Percentiles rank a stretch among this genome's conserved stretches.
Conservation (phyloP, 1,139 yeast species). For the Yamadazyma buinensis region DNA sequence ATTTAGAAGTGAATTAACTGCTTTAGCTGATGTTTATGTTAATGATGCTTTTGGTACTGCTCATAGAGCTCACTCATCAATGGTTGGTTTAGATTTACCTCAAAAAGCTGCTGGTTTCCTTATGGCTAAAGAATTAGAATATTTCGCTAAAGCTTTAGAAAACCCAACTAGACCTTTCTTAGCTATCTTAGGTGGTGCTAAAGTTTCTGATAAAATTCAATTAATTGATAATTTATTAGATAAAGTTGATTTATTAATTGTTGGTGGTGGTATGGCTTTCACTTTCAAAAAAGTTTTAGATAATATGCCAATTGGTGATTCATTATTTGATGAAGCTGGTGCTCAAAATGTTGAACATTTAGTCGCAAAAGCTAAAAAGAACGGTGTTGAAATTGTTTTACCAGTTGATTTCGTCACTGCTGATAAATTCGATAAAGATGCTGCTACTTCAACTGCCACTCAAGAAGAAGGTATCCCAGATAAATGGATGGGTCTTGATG, state of each 20-base stretch:
- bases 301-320: constrained; percentile 80
- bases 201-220: constrained; percentile 96
- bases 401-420: constrained; percentile 95
- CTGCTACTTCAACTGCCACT: constrained; percentile 74
- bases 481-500: constrained; percentile 91
- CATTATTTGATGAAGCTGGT: constrained; percentile 88
- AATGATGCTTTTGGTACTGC: constrained; percentile 99
- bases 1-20: constrained; percentile 83
- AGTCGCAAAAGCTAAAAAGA: constrained; percentile 91
- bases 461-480: constrained; percentile 89
- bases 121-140: constrained; percentile 92
- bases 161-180: constrained; percentile 95
- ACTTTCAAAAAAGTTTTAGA: constrained; percentile 92
- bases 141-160: constrained; percentile 96
- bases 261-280: constrained; percentile 99
- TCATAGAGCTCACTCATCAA: constrained; percentile 98
- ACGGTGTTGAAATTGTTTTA: constrained; percentile 84
- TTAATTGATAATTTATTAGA: constrained; percentile 93
- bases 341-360: constrained; percentile 87
- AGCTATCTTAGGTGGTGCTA: constrained; percentile 98
- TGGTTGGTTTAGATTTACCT: constrained; percentile 92
- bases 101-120: constrained; percentile 97
- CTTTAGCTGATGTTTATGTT: constrained; percentile 91
- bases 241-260: constrained; percentile 87
- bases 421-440: constrained; percentile 89